These are phyloP conservation scores for Glonium stellatum DNA, from an alignment of 495 filamentous ascomycete genomes.

Conservation along the genomic window DNA sequence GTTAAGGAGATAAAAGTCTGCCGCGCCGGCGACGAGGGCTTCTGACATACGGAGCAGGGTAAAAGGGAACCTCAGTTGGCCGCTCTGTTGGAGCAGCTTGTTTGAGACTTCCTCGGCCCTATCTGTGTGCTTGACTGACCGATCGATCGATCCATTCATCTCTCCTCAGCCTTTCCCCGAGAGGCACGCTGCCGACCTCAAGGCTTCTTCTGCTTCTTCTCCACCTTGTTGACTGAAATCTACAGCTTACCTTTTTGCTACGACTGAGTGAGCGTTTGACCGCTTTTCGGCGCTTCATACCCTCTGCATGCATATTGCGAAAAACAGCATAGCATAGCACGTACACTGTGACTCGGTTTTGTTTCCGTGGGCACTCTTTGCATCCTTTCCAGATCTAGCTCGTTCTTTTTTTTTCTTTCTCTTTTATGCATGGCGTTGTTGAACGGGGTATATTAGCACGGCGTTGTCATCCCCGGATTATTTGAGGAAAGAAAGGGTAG, in stretches of 20 bases:
- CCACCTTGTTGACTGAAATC: no score
- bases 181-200: conserved; percentile 6
- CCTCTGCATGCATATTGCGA: conserved; percentile 15
- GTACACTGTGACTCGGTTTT: background rate
- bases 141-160: no score
- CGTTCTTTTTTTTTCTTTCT: no score
- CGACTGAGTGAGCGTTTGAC: conserved; percentile 12
- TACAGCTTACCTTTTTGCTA: conserved; percentile 6
- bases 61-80: conserved; percentile 2
- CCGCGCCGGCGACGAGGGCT: conserved; percentile 90
- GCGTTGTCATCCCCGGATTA: conserved; percentile 20
- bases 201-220: background rate
- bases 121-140: background rate
- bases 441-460: conserved; percentile 12
- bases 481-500: conserved; percentile 13
- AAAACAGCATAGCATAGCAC: conserved; percentile 21
- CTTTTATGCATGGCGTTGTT: conserved; percentile 27
- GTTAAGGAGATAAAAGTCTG: conserved; percentile 93
- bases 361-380: conserved; percentile 4
- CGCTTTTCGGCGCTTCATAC: conserved; percentile 14
- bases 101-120: conserved; percentile 3
- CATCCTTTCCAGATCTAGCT: background rate
- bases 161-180: background rate
- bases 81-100: background rate
- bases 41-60: conserved; percentile 37